These are phyloP conservation scores for Macroventuria anomochaeta DNA, from an alignment of 2,329 filamentous ascomycete genomes.

Conservation along the genomic window DNA sequence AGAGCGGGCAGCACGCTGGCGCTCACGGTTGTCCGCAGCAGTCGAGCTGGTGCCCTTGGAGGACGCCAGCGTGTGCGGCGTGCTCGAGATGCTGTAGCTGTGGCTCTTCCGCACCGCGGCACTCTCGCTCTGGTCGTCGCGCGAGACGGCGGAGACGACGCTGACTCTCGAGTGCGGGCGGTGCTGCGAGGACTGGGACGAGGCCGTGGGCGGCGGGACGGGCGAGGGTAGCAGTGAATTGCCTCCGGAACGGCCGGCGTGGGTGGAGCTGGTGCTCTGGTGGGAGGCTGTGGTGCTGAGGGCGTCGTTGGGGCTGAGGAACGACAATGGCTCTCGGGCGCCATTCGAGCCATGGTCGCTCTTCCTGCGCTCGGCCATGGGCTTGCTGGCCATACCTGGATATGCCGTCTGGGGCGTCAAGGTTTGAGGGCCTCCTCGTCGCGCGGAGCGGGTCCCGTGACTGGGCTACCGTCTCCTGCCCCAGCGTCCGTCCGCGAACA, in stretches of 20 bases:
- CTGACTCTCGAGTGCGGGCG: constrained; percentile 43
- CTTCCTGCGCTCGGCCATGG: constrained; percentile 39
- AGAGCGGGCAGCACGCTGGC: constrained; percentile 44
- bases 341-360: constrained; percentile 31
- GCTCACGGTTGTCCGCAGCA: constrained; percentile 40
- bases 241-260: constrained; percentile 12
- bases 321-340: constrained; percentile 5
- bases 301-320: constrained; percentile 31
- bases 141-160: constrained; percentile 34
- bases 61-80: constrained; percentile 46
- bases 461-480: constrained; percentile 14
- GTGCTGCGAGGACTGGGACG: constrained; percentile 35
- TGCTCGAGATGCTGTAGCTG: constrained; percentile 46
- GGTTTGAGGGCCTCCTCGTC: constrained; percentile 29
- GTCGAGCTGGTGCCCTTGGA: constrained; percentile 37
- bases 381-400: constrained; percentile 38
- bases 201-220: constrained; percentile 40
- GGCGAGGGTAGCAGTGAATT: constrained; percentile 41
- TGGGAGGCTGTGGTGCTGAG: constrained; percentile 20
- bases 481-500: constrained; percentile 13
- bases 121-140: constrained; percentile 36
- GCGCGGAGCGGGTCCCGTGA: constrained; percentile 24
- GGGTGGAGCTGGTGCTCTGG: constrained; percentile 17
- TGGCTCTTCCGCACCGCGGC: constrained; percentile 38
- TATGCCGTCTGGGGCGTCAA: constrained; percentile 7